Conservation (phyloP, 805 yeast species). For the Teunomyces tritomae region DNA sequence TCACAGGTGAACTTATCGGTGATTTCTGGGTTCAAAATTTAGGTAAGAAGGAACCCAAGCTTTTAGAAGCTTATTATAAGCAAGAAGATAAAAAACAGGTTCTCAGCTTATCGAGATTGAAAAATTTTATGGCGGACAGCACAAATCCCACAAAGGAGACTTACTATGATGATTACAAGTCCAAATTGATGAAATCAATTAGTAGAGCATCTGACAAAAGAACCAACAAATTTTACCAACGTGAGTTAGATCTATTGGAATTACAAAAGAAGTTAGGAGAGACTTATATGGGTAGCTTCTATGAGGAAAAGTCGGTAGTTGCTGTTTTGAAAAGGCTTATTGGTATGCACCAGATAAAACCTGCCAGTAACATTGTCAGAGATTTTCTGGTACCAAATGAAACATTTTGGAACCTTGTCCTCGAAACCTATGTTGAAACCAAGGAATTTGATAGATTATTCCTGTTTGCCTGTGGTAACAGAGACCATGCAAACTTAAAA, state of each 20-base stretch:
- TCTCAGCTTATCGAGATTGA: constrained; percentile 16
- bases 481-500: constrained; percentile 46
- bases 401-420: constrained; percentile 53
- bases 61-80: constrained; percentile 27
- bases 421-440: constrained; percentile 45
- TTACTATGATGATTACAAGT: constrained; percentile 23
- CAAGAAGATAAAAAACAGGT: constrained; percentile 30
- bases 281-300: constrained; percentile 32
- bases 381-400: constrained; percentile 57
- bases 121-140: constrained; percentile 15
- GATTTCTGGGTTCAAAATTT: constrained; percentile 35
- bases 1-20: constrained; percentile 38
- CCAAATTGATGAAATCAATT: constrained; percentile 19
- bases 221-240: constrained; percentile 19
- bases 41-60: constrained; percentile 20
- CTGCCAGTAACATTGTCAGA: constrained; percentile 47
- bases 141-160: constrained; percentile 10
- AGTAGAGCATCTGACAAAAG: constrained; percentile 20
- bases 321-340: constrained; percentile 27
- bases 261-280: constrained; percentile 31
- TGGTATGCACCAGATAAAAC: constrained; percentile 45
- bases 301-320: constrained; percentile 22
- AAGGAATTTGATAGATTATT: constrained; percentile 56
- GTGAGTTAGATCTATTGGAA: constrained; percentile 32
- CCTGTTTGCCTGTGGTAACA: constrained; percentile 25